Conservation (phyloP, 2,329 filamentous ascomycete species). For the Aspergillus neoniger region DNA sequence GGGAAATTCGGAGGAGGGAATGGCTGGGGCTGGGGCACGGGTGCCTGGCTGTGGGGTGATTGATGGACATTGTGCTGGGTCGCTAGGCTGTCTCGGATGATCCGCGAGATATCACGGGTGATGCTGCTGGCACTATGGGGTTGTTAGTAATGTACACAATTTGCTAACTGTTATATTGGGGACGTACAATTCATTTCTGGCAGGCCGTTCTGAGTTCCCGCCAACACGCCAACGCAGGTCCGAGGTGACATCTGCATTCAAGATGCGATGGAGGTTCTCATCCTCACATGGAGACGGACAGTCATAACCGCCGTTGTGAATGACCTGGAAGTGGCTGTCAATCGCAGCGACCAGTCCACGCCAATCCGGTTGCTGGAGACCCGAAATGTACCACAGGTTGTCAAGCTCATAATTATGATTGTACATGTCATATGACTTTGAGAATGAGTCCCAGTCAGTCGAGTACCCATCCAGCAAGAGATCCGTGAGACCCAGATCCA, state of each 20-base stretch:
- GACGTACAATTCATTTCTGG: conserved; percentile 46
- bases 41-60: conserved; percentile 11
- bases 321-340: conserved; percentile 46
- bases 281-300: conserved; percentile 39
- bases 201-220: conserved; percentile 29
- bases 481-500: conserved; percentile 38
- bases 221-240: conserved; percentile 42
- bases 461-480: conserved; percentile 42
- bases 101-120: conserved; percentile 43
- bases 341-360: conserved; percentile 46
- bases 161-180: background rate
- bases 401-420: conserved; percentile 45
- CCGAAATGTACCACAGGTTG: conserved; percentile 44
- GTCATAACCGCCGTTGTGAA: conserved; percentile 39
- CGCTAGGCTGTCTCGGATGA: conserved; percentile 43
- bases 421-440: conserved; percentile 40
- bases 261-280: conserved; percentile 38
- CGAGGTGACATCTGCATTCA: conserved; percentile 35
- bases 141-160: conserved; percentile 5
- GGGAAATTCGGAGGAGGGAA: conserved; percentile 23
- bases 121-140: conserved; percentile 42
- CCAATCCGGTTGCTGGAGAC: conserved; percentile 45
- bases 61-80: conserved; percentile 24
- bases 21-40: conserved; percentile 19
- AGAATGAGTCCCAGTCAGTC: conserved; percentile 41